Base-by-base conservation (phyloP, 2,329 filamentous ascomycete genomes). In the Fusarium floridanum region DNA sequence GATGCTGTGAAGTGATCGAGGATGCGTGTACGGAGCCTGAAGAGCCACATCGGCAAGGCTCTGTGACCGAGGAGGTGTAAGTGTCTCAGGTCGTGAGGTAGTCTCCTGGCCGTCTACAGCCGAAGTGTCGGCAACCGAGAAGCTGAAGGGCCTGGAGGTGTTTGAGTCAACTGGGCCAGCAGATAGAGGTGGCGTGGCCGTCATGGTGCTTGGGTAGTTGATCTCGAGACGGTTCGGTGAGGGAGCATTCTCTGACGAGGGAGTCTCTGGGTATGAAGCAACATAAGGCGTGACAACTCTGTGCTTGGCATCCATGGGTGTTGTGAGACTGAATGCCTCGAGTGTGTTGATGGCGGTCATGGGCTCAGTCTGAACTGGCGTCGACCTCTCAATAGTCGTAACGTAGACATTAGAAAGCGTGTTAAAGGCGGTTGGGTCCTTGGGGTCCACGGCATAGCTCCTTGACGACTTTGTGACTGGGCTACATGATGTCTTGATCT, bases 341-440 rank as follows among this genome's bases (percentile, higher is more conserved):
- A 81, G 70, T 3, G 84, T 85, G 73, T 86, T 85, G 79, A 89
- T 88, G 62, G 88, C 86, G 3, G 86, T 88, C 57, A 88, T 78
- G 9, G 88, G 85, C 41, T 87, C 85, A 37, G 85, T 20, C 48
- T 85, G 84, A 39, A 83, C 76, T 4, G 88, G 87, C 2, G 88
- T 87, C 32, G 88, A 86, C 57, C 89, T 87, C 80, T 91, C 90
- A 63, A 92, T 91, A 70, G 90, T 88, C 4, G 88, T 89, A 29
- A 88, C 87, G 77, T 92, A 92, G 70, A 90, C 88, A 81, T 92
- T 92, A 64, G 90, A 91, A 43, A 92, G 85, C 3, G 91, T 92
- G 81, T 92, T 92, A 83, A 91, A 91, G 24, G 89, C 85, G 2
- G 91, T 92, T 5, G 90, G 89, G 36, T 90, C 91, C 67, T 85